Base-by-base conservation (phyloP, 108 stramenopile genomes). In the Mediolabrus comicus region DNA sequence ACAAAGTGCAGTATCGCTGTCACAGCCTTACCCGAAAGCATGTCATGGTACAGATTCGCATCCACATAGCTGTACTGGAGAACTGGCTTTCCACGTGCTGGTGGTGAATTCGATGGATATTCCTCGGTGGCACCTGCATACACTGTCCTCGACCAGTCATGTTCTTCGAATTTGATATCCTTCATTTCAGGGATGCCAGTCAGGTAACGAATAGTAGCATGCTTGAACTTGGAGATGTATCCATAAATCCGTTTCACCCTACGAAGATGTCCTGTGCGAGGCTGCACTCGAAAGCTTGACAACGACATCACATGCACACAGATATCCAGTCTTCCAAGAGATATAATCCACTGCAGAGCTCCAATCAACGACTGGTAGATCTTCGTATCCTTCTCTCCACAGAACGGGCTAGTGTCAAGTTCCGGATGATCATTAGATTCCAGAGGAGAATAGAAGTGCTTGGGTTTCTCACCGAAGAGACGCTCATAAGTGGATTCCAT, bases 211-310 rank as follows among this genome's bases (percentile, higher is more conserved):
- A 82, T 67, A 8, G 65, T 39, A 0, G 25, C 56, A 57, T 77
- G 19, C 14, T 31, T 35, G 17, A 46, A 24, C 39, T 69, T 56
- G 26, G 8, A 31, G 13, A 77, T 17, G 39, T 79, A 83, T 7
- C 69, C 77, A 31, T 53, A 83, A 41, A 83, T 72, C 0, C 62
- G 63, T 30, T 58, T 68, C 3, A 68, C 17, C 14, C 75, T 26
- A 6, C 72, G 49, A 4, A 84, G 27, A 49, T 84, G 79, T 0
- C 83, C 82, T 10, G 64, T 32, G 3, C 77, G 2, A n/a, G 35
- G 35, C 12, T 36, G 35, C 2, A 11, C 35, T 8, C 35, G 35
- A 11, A 36, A 36, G 35, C 35, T 36, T 8, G 35, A 36, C 35
- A 36, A 2, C 0, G 35, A 11, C 35, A 36, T 36, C 2, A 36